These are phyloP conservation scores for Paracamarosporium sp. DNA, from an alignment of 2,329 filamentous ascomycete genomes.

Conservation along the genomic window DNA sequence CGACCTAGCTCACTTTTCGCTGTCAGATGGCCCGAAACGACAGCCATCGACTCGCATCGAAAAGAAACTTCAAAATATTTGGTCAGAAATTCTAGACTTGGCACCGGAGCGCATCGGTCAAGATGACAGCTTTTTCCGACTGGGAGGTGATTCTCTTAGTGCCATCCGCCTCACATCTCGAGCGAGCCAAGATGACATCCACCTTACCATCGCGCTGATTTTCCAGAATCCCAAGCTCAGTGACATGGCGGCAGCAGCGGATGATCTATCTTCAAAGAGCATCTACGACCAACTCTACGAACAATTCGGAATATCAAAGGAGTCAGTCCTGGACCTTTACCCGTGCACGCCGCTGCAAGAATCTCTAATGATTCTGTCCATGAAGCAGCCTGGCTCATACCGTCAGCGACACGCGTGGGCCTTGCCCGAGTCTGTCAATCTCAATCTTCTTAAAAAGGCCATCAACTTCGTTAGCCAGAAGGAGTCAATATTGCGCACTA, in stretches of 20 bases:
- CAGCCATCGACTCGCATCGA: conserved; percentile 12
- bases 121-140: conserved; percentile 45
- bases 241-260: not conserved
- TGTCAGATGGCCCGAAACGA: conserved; percentile 5
- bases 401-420: conserved; percentile 54
- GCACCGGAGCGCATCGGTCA: not conserved
- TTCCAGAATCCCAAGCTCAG: conserved; percentile 1
- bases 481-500: conserved; percentile 54
- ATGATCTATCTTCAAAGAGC: not conserved
- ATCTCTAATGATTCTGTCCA: conserved; percentile 37
- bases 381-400: conserved; percentile 60
- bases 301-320: not conserved
- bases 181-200: not conserved
- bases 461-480: conserved; percentile 50
- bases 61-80: conserved; percentile 10
- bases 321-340: not conserved
- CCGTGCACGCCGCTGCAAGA: conserved; percentile 1
- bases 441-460: conserved; percentile 42
- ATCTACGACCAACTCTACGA: not conserved
- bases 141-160: conserved; percentile 50
- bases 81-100: conserved; percentile 19
- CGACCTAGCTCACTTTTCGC: not conserved
- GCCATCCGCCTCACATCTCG: conserved; percentile 35
- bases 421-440: conserved; percentile 1
- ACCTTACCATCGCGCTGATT: conserved; percentile 1